phyloP scores from a whole-genome alignment of 2,329 filamentous ascomycete genomes.

The Aureobasidium uvarum region DNA sequence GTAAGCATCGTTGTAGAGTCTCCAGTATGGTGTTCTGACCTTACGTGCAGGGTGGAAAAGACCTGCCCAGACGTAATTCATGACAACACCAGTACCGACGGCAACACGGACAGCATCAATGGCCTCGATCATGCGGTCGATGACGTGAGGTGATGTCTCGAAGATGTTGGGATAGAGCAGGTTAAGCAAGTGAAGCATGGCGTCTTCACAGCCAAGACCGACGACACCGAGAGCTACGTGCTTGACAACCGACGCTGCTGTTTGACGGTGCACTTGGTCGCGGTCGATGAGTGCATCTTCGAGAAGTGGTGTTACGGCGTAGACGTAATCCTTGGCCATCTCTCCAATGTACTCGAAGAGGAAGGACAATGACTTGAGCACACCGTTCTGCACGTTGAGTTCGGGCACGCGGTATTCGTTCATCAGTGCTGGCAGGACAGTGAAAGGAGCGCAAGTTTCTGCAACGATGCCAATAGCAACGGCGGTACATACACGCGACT shows the following conservation, averaged over 20 bases:
- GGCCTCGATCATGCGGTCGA: conserved; percentile 95
- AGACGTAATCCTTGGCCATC: conserved; percentile 99
- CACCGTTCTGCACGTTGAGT: conserved; percentile 97
- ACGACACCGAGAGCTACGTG: conserved; percentile 98
- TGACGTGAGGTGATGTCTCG: conserved; percentile 96
- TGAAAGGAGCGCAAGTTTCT: conserved; percentile 97
- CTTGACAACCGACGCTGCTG: conserved; percentile 94
- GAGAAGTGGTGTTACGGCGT: conserved; percentile 90
- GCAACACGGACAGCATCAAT: conserved; percentile 95
- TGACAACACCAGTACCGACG: conserved; percentile 83
- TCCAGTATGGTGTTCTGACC: conserved; percentile 92
- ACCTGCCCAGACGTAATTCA: conserved; percentile 98
- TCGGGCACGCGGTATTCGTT: conserved; percentile 99
- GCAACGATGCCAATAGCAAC: conserved; percentile 98
- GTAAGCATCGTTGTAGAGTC: conserved; percentile 95
- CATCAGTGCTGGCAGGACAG: conserved; percentile 97
- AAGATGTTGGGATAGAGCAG: conserved; percentile 95
- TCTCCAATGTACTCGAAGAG: conserved; percentile 99
- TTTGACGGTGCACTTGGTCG: conserved; percentile 97
- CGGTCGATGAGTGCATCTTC: conserved; percentile 97
- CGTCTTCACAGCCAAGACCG: conserved; percentile 93
- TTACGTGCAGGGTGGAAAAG: conserved; percentile 96
- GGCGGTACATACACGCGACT: conserved; percentile 96
- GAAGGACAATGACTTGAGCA: conserved; percentile 94
- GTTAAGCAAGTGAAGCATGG: conserved; percentile 97